Base-by-base conservation (phyloP, 2,329 filamentous ascomycete species). In the Penicillium sp. region DNA sequence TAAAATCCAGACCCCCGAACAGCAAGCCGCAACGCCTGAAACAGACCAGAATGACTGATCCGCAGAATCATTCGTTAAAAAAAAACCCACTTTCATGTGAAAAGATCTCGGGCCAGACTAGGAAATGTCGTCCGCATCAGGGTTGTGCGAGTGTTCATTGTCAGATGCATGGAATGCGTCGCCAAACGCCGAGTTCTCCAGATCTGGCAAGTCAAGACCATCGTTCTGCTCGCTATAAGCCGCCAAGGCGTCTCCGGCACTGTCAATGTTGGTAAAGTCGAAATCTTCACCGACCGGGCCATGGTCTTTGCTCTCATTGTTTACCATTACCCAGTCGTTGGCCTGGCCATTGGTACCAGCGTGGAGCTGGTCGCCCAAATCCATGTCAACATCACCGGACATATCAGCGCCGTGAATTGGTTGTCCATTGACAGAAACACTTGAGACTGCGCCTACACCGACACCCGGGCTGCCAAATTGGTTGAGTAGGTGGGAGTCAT, bases 141-240 rank as follows among this genome's bases (percentile, higher is more conserved):
- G 74, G 57, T 75, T 68, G 59, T 77, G 71, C n/a, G 66, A 72
- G 59, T 73, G 68, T 55, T 78, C 75, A 57, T 77, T 76, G 60
- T 82, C 79, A 47, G 81, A 80, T 17, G 79, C 79, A 62, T 92
- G 89, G 75, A 93, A 91, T 0, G 90, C 90, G 66, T 94, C 89
- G 3, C 89, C 90, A 77, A 94, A 94, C 1, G 89, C 90, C 36
- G 88, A 91, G 68, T 92, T 89, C 47, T 91, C 89, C 79, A 91
- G 83, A 61, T 88, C 88, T 9, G 82, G 84, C 42, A 82, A 71
- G 63, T 81, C 81, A 4, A 81, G 73, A 3, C 76, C 76, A 55
- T 81, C 80, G 50, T 83, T 80, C 15, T 84, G 82, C 17, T 83
- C 83, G 42, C 84, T 86, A 68, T 88, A 91, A 39, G 84, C 83